phyloP scores from a whole-genome alignment of 2,329 filamentous ascomycete genomes.

The Neocucurbitaria cava region DNA sequence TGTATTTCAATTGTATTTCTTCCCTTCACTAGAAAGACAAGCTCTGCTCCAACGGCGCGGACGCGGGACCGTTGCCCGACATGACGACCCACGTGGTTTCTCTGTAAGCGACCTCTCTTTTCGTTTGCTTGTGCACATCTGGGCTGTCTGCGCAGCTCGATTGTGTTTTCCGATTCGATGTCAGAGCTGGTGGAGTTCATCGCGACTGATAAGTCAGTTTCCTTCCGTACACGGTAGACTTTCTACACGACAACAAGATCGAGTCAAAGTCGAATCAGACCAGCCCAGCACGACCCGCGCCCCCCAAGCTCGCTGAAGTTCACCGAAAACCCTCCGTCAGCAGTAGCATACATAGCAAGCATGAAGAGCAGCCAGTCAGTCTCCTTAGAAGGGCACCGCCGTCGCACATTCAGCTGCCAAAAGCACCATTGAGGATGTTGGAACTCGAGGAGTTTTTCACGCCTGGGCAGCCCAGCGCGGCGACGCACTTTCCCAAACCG shows the following conservation, averaged over 20 bases:
- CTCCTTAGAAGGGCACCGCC: slow-evolving; percentile 47
- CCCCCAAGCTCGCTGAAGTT: slow-evolving; percentile 48
- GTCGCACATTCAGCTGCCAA: slow-evolving; percentile 40
- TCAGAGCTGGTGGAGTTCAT: background rate
- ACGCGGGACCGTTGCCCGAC: slow-evolving; percentile 15
- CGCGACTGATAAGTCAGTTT: slow-evolving; percentile 66
- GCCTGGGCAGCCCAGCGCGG: slow-evolving; percentile 48
- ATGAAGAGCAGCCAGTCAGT: slow-evolving; percentile 45
- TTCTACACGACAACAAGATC: too few species aligned
- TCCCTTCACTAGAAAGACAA: slow-evolving; percentile 5
- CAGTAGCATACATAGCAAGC: slow-evolving; percentile 15
- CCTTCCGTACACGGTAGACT: slow-evolving; percentile 90
- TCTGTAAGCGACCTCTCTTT: slow-evolving; percentile 55
- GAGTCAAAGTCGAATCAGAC: slow-evolving; percentile 56
- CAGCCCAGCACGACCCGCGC: slow-evolving; percentile 27
- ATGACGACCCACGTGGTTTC: slow-evolving; percentile 68
- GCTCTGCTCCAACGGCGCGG: background rate
- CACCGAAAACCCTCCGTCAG: slow-evolving; percentile 57
- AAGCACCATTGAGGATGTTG: slow-evolving; percentile 50
- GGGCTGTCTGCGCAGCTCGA: background rate
- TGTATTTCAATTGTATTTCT: background rate
- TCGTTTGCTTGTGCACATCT: background rate
- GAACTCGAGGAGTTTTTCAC: slow-evolving; percentile 57
- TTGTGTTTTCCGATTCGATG: background rate
- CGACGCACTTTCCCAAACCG: slow-evolving; percentile 62